These are phyloP conservation scores for Diospyros lotus DNA, from an alignment of 148 eudicot genomes.

Conservation along the genomic window DNA sequence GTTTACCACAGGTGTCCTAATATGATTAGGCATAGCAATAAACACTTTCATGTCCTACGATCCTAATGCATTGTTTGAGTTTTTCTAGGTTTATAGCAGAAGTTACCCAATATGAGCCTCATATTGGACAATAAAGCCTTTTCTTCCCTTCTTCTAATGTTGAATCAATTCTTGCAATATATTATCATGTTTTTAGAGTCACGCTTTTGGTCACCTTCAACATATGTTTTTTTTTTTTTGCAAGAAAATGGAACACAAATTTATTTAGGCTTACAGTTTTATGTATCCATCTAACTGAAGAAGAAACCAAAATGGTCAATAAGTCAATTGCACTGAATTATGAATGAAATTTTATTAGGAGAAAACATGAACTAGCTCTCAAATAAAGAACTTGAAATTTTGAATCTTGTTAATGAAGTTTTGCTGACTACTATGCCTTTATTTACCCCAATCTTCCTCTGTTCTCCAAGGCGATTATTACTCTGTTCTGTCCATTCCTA, in stretches of 20 bases:
- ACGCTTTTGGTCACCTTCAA: neutral
- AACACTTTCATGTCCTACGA: neutral
- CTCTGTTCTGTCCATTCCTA: neutral
- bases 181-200: neutral
- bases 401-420: neutral
- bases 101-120: neutral
- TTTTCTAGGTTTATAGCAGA: neutral
- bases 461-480: neutral
- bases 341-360: neutral
- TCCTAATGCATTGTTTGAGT: slow-evolving; percentile 4
- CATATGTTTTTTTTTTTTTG: neutral
- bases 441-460: neutral
- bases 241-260: neutral
- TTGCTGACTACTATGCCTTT: neutral
- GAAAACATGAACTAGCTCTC: neutral
- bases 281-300: neutral
- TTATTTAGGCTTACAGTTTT: no score
- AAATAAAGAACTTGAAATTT: neutral
- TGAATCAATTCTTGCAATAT: neutral
- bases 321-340: no score
- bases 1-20: neutral
- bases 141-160: neutral
- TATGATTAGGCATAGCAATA: neutral
- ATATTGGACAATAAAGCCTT: neutral
- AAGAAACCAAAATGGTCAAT: neutral